Evolutionary conservation across 176 grass and related monocot species (phyloP).

Genomic region (Cocos nucifera): DNA sequence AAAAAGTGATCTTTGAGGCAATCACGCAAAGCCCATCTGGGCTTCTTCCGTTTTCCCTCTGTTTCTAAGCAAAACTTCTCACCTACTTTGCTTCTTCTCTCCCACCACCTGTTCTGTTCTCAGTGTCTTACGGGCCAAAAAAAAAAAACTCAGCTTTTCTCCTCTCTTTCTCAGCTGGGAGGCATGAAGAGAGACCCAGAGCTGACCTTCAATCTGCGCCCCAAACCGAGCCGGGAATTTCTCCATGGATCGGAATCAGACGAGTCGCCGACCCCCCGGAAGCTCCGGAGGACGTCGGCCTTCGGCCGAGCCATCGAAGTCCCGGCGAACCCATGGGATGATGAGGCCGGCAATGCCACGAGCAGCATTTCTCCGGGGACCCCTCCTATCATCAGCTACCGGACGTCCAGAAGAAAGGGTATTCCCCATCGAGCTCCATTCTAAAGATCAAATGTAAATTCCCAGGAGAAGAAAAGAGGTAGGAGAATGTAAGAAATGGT

Average conservation of each 20-base stretch:
- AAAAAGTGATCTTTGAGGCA: too few species aligned
- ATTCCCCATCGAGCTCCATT: slow-evolving; percentile 36
- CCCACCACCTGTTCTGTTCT: neutral
- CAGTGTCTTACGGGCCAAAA: neutral
- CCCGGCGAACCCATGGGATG: neutral
- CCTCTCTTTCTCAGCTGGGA: slow-evolving; percentile 24
- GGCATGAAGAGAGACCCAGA: slow-evolving; percentile 34
- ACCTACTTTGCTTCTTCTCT: neutral
- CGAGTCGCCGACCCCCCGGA: slow-evolving; percentile 25
- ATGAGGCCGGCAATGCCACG: neutral
- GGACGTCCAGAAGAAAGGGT: slow-evolving; percentile 38
- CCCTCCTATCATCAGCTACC: slow-evolving; percentile 30
- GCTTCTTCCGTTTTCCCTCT: too few species aligned
- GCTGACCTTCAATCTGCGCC: slow-evolving; percentile 26
- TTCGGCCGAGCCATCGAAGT: slow-evolving; percentile 5
- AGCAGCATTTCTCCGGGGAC: slow-evolving; percentile 32
- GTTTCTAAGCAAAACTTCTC: too few species aligned
- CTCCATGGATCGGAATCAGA: slow-evolving; percentile 32
- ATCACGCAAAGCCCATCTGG: too few species aligned
- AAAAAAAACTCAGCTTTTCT: neutral
- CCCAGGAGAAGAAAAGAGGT: too few species aligned
- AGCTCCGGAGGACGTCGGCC: slow-evolving; percentile 15
- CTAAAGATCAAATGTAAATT: slow-evolving; percentile 1
- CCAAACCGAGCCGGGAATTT: slow-evolving; percentile 22
- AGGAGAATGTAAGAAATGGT: neutral